Base-by-base conservation (phyloP, 345 rosid species). In the Eucalyptus dawsonii region DNA sequence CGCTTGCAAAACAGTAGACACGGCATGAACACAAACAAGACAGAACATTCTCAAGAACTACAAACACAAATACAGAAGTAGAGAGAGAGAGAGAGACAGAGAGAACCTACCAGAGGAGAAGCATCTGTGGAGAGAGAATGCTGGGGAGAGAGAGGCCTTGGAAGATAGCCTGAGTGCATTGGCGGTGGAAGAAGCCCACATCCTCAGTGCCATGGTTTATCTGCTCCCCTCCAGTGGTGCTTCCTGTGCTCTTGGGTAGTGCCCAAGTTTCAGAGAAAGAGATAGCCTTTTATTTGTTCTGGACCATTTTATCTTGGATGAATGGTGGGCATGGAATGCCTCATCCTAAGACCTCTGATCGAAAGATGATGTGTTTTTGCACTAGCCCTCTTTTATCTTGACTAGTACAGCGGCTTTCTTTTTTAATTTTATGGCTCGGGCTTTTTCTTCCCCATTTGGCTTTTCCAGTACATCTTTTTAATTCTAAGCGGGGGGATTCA, bases 141-240 rank as follows among this genome's bases (percentile, higher is more conserved):
- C 88, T 60, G 96, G 92, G 87, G 95, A 89, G 88, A 93, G 89
- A 29, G 87, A 89, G 90, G 96, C 53, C 86, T 88, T 94, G 89
- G 94, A 92, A 60, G 99, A 97, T 92, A 96, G 92, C 91, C 91
- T 92, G 53, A 96, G 95, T 83, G 98, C 98, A 89, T 96, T 97
- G 88, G 97, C 99, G 27, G 99, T 95, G 53, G 99, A 97, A 89
- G 98, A 97, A 93, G 97, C 98, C 99, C 99, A 97, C 93, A 96
- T 93, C 93, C 98, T 94, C 60, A 97, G 94, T 67, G 99, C 99
- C 99, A 97, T 96, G 22, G 22, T 14, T n/a, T 87, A 47, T 80
- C 80, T 86, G 87, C 50, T 51, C 90, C 76, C 80, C 86, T 88
- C 50, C 87, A 85, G 86, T 90, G 88, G 83, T 81, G 58, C 85